Conservation (phyloP, 148 eudicot genomes). For the Talinum fruticosum region DNA sequence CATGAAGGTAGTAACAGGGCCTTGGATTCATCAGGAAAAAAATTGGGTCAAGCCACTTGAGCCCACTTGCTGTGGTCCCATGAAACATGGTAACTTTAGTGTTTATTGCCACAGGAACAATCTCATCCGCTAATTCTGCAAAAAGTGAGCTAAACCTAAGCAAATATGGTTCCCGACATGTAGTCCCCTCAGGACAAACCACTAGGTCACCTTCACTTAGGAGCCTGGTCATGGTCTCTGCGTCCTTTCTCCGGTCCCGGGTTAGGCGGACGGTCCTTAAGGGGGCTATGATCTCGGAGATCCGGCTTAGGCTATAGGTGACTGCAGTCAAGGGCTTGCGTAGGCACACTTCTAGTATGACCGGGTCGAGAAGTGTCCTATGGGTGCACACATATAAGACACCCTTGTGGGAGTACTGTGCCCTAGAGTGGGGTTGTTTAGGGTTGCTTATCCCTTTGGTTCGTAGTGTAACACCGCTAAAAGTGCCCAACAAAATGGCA, state of each 20-base stretch:
- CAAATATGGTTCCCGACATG: conserved; percentile 54
- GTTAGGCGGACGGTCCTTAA: conserved; percentile 64
- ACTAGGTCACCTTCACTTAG: conserved; percentile 70
- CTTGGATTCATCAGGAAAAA: conserved; percentile 88
- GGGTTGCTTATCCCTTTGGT: conserved; percentile 53
- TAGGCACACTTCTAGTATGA: conserved; percentile 44
- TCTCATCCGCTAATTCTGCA: conserved; percentile 44
- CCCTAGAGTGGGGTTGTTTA: conserved; percentile 39
- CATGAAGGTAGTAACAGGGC: conserved; percentile 64
- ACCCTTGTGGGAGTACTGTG: conserved; percentile 20
- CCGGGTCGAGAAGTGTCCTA: conserved; percentile 74
- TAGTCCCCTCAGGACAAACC: conserved; percentile 84
- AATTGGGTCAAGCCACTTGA: conserved; percentile 74
- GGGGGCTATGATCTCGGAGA: conserved; percentile 70
- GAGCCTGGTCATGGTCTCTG: conserved; percentile 49
- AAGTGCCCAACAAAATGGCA: conserved; percentile 35
- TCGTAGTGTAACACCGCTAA: conserved; percentile 47
- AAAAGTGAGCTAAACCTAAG: conserved; percentile 46
- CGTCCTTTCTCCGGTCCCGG: conserved; percentile 60
- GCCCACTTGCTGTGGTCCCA: conserved; percentile 86
- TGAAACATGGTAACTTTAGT: conserved; percentile 73
- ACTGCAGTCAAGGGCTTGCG: conserved; percentile 65
- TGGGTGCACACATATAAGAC: conserved; percentile 63
- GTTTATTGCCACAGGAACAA: conserved; percentile 46
- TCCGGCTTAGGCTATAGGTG: conserved; percentile 70